Conservation (phyloP, 2,329 filamentous ascomycete species). For the Aspergillus sclerotialis region DNA sequence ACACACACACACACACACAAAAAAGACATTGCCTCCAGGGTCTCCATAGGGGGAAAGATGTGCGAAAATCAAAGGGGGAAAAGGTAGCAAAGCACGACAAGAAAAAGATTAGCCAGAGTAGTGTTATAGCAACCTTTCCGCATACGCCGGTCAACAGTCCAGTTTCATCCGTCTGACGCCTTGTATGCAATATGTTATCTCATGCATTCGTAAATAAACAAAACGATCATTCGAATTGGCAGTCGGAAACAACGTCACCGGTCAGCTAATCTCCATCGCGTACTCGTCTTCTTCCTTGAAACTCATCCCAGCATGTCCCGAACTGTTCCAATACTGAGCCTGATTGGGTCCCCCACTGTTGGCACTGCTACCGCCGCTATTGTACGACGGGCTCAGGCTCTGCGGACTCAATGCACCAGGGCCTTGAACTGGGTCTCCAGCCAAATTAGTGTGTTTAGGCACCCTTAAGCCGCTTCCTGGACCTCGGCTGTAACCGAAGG, state of each 20-base stretch:
- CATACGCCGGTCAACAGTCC: conserved; percentile 39
- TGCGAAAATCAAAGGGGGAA: no score
- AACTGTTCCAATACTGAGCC: conserved; percentile 48
- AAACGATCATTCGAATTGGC: conserved; percentile 2
- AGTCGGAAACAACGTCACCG: background rate
- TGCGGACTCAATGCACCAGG: conserved; percentile 49
- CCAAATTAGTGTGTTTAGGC: conserved; percentile 85
- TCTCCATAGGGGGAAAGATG: no score
- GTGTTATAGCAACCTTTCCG: conserved; percentile 18
- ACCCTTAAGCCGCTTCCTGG: conserved; percentile 82
- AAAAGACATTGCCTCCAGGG: no score
- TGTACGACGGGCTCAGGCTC: conserved; percentile 61
- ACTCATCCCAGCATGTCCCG: conserved; percentile 53
- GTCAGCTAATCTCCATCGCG: conserved; percentile 61
- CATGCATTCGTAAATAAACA: conserved; percentile 13
- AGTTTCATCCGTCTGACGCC: conserved; percentile 19
- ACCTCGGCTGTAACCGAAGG: conserved; percentile 78
- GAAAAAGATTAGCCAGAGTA: no score
- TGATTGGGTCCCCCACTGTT: conserved; percentile 41
- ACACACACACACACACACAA: no score
- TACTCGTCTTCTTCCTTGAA: conserved; percentile 96
- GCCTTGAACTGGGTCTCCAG: conserved; percentile 64
- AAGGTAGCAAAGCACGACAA: no score
- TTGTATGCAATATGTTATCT: conserved; percentile 17
- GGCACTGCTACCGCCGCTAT: conserved; percentile 63